Percentiles rank a stretch among this genome's conserved stretches.
Evolutionary conservation across 2,329 filamentous ascomycete genomes (phyloP).

Genomic region (Trichoderma asperellum): DNA sequence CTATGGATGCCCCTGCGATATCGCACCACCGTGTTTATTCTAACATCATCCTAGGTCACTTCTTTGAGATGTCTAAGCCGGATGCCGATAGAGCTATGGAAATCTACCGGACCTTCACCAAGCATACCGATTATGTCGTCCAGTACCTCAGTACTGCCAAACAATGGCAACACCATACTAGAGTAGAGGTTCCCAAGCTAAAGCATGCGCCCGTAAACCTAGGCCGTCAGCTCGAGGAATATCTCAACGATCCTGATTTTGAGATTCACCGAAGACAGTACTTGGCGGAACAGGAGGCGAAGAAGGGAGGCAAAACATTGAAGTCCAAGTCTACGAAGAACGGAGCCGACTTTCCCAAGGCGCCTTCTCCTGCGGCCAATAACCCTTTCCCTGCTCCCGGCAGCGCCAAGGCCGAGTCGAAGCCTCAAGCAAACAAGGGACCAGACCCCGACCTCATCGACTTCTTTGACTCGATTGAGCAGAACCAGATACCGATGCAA

Average conservation of each 20-base stretch:
- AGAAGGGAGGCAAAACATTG: constrained; percentile 50
- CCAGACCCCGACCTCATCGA: constrained; percentile 83
- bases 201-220: constrained; percentile 96
- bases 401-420: constrained; percentile 43
- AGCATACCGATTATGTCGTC: constrained; percentile 90
- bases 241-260: constrained; percentile 92
- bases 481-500: constrained; percentile 76
- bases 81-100: constrained; percentile 90
- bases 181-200: constrained; percentile 92
- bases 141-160: constrained; percentile 85
- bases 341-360: constrained; percentile 44
- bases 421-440: constrained; percentile 60
- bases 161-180: constrained; percentile 88
- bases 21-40: background rate
- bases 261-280: constrained; percentile 93
- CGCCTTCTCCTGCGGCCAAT: constrained; percentile 44
- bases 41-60: constrained; percentile 67
- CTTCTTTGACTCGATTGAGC: constrained; percentile 92
- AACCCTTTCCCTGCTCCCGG: constrained; percentile 50
- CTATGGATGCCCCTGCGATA: constrained; percentile 20
- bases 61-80: constrained; percentile 95
- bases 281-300: constrained; percentile 79
- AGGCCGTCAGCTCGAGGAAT: constrained; percentile 87
- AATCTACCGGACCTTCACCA: constrained; percentile 90
- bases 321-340: constrained; percentile 45